Evolutionary conservation across 2,329 filamentous ascomycete species (phyloP).

Genomic region (Stachybotrys elegans): DNA sequence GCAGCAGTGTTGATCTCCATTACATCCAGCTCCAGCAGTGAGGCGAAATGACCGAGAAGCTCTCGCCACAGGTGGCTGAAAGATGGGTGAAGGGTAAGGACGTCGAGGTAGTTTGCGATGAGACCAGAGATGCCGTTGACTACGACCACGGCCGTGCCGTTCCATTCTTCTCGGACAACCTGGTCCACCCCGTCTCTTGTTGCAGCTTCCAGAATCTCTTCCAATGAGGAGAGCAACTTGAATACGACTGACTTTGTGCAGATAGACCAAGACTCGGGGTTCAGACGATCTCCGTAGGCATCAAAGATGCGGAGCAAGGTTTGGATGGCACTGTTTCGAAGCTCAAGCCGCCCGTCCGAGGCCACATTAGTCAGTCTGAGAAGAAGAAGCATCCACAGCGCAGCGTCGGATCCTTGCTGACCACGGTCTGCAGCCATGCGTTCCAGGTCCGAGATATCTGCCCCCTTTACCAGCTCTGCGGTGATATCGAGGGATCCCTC

Average conservation of each 20-base stretch:
- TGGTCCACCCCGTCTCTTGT: constrained; percentile 32
- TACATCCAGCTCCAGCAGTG: constrained; percentile 55
- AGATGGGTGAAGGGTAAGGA: constrained; percentile 58
- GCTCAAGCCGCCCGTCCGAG: constrained; percentile 65
- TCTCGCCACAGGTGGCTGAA: constrained; percentile 74
- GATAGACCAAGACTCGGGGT: constrained; percentile 73
- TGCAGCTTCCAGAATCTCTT: constrained; percentile 44
- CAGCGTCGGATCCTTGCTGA: constrained; percentile 58
- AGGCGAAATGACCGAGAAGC: constrained; percentile 64
- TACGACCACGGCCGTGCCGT: constrained; percentile 70
- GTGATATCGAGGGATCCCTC: constrained; percentile 55
- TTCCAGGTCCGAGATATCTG: constrained; percentile 46
- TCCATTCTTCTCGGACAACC: constrained; percentile 54
- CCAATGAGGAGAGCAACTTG: constrained; percentile 67
- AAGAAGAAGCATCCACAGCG: constrained; percentile 74
- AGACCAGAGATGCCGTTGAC: constrained; percentile 68
- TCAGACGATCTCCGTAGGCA: constrained; percentile 78
- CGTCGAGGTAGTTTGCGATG: constrained; percentile 70
- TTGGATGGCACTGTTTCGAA: constrained; percentile 84
- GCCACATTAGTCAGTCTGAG: constrained; percentile 67
- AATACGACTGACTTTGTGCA: constrained; percentile 80
- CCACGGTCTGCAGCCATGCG: constrained; percentile 55
- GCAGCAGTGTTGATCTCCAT: constrained; percentile 69
- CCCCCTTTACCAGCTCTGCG: constrained; percentile 46
- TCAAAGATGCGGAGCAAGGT: constrained; percentile 89